These are phyloP conservation scores for Skeletonema menzelii DNA, from an alignment of 108 stramenopile genomes.

Conservation along the genomic window DNA sequence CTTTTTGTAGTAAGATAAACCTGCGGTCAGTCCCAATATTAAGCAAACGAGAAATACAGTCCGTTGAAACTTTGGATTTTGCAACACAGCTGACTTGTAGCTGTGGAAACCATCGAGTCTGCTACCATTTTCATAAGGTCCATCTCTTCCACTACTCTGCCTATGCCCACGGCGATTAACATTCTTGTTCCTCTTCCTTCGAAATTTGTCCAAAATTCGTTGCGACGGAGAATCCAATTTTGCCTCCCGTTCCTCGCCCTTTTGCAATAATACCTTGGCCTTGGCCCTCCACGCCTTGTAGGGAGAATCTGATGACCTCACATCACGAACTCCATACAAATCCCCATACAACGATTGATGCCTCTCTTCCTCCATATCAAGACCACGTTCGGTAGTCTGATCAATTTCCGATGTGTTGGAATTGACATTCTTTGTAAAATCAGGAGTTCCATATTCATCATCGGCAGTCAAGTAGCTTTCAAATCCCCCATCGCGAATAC, in stretches of 20 bases:
- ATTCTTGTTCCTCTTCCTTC: neutral
- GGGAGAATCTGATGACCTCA: neutral
- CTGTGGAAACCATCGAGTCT: neutral
- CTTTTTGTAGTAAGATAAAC: neutral
- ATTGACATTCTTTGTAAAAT: conserved; percentile 8
- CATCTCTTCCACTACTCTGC: neutral
- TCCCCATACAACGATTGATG: neutral
- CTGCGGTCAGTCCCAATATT: neutral
- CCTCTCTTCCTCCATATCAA: neutral
- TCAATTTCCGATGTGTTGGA: neutral
- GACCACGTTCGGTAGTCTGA: neutral
- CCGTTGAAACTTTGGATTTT: neutral
- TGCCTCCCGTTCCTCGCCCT: neutral
- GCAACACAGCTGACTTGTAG: neutral
- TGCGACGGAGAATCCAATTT: neutral
- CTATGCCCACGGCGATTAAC: neutral
- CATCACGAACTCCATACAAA: neutral
- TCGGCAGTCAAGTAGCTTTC: conserved; percentile 33
- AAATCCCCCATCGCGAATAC: conserved; percentile 44
- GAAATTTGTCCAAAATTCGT: neutral
- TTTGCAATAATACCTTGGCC: neutral
- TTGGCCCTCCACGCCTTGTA: neutral
- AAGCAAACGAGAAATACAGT: neutral
- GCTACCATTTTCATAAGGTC: neutral
- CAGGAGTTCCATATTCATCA: conserved; percentile 16